Percentiles rank a stretch among this genome's conserved stretches.
These are phyloP conservation scores for Achaetomium macrosporum DNA, from an alignment of 2,329 filamentous ascomycete genomes.

Conservation along the genomic window DNA sequence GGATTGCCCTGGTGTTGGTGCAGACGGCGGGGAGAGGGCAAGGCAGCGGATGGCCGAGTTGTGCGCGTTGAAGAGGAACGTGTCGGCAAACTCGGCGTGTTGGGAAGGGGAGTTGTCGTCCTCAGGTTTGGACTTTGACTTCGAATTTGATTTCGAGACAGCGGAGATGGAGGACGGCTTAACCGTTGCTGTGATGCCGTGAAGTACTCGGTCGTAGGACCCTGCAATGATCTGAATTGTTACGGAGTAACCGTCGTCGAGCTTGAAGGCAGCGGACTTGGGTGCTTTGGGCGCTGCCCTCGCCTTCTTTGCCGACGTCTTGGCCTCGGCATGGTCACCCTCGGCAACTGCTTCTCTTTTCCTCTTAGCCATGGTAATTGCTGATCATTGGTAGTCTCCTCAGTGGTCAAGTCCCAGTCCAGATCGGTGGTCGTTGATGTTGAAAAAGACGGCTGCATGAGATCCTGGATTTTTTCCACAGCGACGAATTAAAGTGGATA, in stretches of 20 bases:
- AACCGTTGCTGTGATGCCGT: conserved; percentile 75
- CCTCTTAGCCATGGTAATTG: conserved; percentile 27
- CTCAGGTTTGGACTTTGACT: conserved; percentile 1
- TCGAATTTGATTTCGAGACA: conserved; percentile 14
- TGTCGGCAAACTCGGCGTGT: conserved; percentile 71
- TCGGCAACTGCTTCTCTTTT: conserved; percentile 26
- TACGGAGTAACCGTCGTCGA: conserved; percentile 26
- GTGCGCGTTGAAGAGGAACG: conserved; percentile 94
- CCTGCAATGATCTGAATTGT: conserved; percentile 88
- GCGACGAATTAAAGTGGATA: conserved; percentile 13
- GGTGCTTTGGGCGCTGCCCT: conserved; percentile 14
- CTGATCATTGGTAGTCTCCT: neutral
- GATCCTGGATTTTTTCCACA: conserved; percentile 2
- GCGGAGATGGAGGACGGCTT: conserved; percentile 22
- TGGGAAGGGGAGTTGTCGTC: neutral
- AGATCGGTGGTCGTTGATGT: neutral
- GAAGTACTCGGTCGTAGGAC: conserved; percentile 88
- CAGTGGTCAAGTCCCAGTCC: neutral
- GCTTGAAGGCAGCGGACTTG: conserved; percentile 16
- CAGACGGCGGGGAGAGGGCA: conserved; percentile 72
- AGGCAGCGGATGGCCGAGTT: conserved; percentile 83
- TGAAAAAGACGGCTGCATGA: neutral
- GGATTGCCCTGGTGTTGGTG: conserved; percentile 51
- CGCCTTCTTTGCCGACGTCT: conserved; percentile 18
- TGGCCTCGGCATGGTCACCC: conserved; percentile 13